phyloP scores from a whole-genome alignment of 768 basidiomycete genomes.

The Collybiopsis luxurians region DNA sequence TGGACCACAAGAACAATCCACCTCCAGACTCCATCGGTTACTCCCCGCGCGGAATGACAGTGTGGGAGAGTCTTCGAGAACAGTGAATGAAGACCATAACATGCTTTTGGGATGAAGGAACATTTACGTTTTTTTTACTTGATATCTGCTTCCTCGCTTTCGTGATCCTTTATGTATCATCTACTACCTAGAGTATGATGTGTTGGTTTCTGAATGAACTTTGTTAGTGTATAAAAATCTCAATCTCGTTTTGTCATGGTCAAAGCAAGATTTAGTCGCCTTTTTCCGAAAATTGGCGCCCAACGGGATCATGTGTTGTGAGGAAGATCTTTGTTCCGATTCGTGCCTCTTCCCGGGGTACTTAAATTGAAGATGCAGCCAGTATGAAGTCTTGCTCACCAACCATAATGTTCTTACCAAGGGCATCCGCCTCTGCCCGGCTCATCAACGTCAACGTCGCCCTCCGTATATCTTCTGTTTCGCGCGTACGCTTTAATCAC shows the following conservation, averaged over 20 bases:
- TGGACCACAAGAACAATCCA: background rate
- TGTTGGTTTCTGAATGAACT: background rate
- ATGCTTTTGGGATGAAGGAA: constrained; percentile 7
- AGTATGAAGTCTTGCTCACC: background rate
- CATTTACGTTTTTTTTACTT: background rate
- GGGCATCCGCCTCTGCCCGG: constrained; percentile 4
- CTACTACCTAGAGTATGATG: background rate
- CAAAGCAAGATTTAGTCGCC: background rate
- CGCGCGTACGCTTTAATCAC: background rate
- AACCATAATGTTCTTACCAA: constrained; percentile 8
- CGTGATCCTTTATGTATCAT: background rate
- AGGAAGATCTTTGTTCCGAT: background rate
- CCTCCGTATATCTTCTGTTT: background rate
- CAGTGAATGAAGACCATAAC: constrained; percentile 3
- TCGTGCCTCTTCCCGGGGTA: background rate
- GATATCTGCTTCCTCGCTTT: background rate
- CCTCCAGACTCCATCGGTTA: constrained; percentile 2
- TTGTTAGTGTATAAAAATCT: background rate
- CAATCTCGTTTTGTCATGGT: background rate
- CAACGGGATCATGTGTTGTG: background rate
- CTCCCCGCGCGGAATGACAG: constrained; percentile 7
- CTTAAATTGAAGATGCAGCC: background rate
- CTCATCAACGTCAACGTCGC: background rate
- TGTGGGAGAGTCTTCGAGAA: constrained; percentile 2
- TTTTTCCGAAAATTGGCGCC: background rate